Conservation (phyloP, 257 asterid genomes). For the Phtheirospermum japonicum region DNA sequence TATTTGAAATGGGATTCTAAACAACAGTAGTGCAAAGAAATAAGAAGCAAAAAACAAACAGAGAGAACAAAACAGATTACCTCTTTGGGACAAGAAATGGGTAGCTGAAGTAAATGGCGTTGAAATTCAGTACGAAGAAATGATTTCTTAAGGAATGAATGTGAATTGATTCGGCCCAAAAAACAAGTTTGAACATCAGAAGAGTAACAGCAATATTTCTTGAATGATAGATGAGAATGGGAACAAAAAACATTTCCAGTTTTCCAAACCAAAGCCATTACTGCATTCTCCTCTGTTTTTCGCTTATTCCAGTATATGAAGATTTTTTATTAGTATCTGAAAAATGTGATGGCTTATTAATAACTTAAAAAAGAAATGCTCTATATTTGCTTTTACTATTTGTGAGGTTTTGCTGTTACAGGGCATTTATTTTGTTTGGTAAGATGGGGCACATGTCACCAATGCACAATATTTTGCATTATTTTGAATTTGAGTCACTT, state of each 20-base stretch:
- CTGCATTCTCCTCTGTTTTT: neutral
- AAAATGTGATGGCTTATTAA: neutral
- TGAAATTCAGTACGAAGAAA: neutral
- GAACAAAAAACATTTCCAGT: slow-evolving; percentile 16
- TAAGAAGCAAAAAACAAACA: neutral
- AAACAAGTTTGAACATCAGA: neutral
- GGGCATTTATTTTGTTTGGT: neutral
- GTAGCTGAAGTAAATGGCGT: slow-evolving; percentile 30
- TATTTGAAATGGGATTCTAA: no score
- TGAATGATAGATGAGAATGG: slow-evolving; percentile 2
- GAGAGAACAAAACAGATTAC: slow-evolving; percentile 14
- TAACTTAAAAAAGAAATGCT: neutral
- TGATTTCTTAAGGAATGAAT: slow-evolving; percentile 21
- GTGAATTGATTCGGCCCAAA: neutral
- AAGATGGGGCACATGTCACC: neutral
- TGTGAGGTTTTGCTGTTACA: neutral
- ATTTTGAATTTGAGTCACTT: no score
- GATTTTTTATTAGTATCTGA: no score
- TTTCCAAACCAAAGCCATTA: slow-evolving; percentile 28
- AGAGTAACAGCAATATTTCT: slow-evolving; percentile 4
- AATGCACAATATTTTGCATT: no score
- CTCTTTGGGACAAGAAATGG: slow-evolving; percentile 39
- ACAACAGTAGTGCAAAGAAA: no score
- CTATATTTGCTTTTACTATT: neutral
- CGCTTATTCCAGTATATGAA: no score